phyloP scores from a whole-genome alignment of 441 rosid species.

The Pelargonium fulgidum region DNA sequence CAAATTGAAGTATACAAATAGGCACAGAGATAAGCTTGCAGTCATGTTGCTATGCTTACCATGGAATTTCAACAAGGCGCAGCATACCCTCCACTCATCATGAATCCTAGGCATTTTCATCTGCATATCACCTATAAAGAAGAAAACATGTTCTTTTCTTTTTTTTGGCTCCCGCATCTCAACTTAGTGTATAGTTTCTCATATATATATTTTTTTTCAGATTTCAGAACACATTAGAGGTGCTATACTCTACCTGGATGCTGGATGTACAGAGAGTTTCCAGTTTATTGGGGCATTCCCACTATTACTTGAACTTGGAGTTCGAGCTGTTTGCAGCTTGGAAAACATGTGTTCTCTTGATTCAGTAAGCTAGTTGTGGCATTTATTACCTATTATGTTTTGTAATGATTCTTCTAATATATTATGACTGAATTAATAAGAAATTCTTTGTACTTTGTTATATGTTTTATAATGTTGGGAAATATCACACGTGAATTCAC shows the following conservation, averaged over 20 bases:
- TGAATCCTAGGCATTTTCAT: neutral
- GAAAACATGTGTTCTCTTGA: constrained; percentile 72
- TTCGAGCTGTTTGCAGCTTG: constrained; percentile 63
- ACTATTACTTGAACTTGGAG: constrained; percentile 58
- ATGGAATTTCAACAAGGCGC: neutral
- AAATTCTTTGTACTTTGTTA: neutral
- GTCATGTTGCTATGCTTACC: neutral
- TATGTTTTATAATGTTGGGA: neutral
- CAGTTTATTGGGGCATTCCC: constrained; percentile 80
- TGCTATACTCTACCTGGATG: constrained; percentile 66
- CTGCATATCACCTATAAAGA: neutral
- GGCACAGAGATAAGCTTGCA: neutral
- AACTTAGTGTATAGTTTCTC: neutral
- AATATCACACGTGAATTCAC: too few species aligned
- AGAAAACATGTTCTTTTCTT: too few species aligned
- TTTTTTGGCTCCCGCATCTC: neutral
- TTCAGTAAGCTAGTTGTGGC: constrained; percentile 42
- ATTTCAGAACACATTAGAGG: constrained; percentile 60
- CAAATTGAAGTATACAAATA: neutral
- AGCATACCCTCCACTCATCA: neutral
- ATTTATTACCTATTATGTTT: constrained; percentile 6
- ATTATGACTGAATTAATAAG: neutral
- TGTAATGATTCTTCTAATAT: neutral
- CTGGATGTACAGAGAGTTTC: constrained; percentile 90
- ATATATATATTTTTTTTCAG: constrained; percentile 42